These are phyloP conservation scores for Cotoneaster glaucophyllus DNA, from an alignment of 306 rosid species.

Conservation along the genomic window DNA sequence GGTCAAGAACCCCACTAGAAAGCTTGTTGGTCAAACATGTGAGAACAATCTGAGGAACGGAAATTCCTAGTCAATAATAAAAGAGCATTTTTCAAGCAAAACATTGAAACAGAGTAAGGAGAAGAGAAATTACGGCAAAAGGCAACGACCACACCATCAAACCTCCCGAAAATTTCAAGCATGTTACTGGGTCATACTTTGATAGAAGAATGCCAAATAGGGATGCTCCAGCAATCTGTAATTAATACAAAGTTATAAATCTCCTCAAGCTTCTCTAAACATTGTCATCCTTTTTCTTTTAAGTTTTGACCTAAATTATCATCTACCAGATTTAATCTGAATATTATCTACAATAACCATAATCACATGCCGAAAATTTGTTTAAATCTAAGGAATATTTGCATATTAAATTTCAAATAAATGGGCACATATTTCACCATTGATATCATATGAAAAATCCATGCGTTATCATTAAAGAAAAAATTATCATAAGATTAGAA, in stretches of 20 bases:
- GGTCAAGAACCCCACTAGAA: slow-evolving; percentile 92
- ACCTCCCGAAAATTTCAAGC: slow-evolving; percentile 71
- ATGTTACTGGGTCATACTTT: slow-evolving; percentile 72
- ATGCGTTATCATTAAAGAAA: neutral
- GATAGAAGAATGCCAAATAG: slow-evolving; percentile 82
- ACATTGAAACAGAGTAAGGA: slow-evolving; percentile 22
- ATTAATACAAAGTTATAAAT: slow-evolving; percentile 10
- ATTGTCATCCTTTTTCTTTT: neutral
- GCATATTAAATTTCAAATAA: neutral
- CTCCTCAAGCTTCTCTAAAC: slow-evolving; percentile 9
- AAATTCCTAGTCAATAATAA: slow-evolving; percentile 4
- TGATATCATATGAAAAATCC: slow-evolving; percentile 6
- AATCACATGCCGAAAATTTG: neutral
- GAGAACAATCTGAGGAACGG: slow-evolving; percentile 49
- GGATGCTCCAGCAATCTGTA: slow-evolving; percentile 85
- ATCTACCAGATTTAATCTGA: neutral
- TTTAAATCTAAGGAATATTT: neutral
- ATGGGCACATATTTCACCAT: slow-evolving; percentile 7
- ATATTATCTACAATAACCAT: neutral
- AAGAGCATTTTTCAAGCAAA: neutral
- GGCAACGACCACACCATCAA: slow-evolving; percentile 80
- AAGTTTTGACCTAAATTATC: neutral
- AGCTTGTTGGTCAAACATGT: slow-evolving; percentile 78
- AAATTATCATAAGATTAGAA: slow-evolving; percentile 3
- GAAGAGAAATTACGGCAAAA: slow-evolving; percentile 48